Conservation (phyloP, 225 moss, liverwort and hornwort genomes). For the Thuidium tamariscinum region DNA sequence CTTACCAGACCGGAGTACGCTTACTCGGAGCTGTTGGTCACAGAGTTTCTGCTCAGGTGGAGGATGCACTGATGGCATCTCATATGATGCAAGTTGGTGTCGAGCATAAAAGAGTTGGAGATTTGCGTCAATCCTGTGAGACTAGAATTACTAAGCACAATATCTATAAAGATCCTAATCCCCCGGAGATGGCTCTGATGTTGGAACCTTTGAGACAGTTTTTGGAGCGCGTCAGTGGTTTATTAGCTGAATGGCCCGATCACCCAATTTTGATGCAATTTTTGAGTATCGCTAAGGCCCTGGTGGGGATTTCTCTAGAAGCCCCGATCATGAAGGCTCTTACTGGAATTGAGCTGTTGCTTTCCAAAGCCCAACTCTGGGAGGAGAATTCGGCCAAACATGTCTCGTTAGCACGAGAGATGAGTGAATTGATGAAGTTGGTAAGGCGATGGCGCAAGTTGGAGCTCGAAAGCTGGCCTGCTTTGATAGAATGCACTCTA, state of each 20-base stretch:
- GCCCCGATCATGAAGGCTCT: slow-evolving; percentile 81
- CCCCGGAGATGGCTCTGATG: slow-evolving; percentile 83
- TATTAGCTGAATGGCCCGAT: slow-evolving; percentile 83
- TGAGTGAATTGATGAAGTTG: slow-evolving; percentile 54
- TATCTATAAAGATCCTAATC: slow-evolving; percentile 61
- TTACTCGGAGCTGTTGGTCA: slow-evolving; percentile 62
- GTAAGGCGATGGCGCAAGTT: slow-evolving; percentile 83
- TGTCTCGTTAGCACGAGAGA: slow-evolving; percentile 62
- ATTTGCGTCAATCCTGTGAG: slow-evolving; percentile 26
- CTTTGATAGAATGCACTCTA: slow-evolving; percentile 50
- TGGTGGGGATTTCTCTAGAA: slow-evolving; percentile 68
- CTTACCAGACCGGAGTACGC: slow-evolving; percentile 70
- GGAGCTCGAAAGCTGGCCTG: slow-evolving; percentile 85
- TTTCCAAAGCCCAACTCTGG: slow-evolving; percentile 91
- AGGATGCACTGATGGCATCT: slow-evolving; percentile 51
- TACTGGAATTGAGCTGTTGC: slow-evolving; percentile 75
- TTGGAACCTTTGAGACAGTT: slow-evolving; percentile 63
- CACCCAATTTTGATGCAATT: slow-evolving; percentile 87
- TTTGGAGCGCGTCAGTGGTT: slow-evolving; percentile 42
- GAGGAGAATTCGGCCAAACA: slow-evolving; percentile 95
- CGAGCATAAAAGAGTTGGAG: slow-evolving; percentile 64
- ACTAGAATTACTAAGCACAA: slow-evolving; percentile 23
- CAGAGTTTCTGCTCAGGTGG: slow-evolving; percentile 60
- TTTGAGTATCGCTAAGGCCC: slow-evolving; percentile 52
- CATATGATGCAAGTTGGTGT: slow-evolving; percentile 71